Evolutionary conservation across 1,139 yeast genomes (phyloP).

Genomic region (Geotrichum klebahnii): DNA sequence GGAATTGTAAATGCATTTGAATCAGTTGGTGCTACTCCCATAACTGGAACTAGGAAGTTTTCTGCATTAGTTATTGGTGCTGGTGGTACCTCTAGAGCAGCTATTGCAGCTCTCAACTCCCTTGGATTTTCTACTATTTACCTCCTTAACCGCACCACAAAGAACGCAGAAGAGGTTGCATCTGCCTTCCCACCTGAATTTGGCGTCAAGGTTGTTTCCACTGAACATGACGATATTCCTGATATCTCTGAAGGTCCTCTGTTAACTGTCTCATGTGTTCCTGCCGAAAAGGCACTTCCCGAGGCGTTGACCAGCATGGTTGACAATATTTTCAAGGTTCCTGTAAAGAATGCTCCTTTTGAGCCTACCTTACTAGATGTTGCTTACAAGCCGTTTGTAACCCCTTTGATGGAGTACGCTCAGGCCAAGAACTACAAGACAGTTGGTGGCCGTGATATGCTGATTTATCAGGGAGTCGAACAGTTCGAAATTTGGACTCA

Average conservation of each 20-base stretch:
- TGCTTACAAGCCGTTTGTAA: conserved; percentile 81
- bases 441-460: conserved; percentile 85
- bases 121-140: conserved; percentile 77
- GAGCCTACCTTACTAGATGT: conserved; percentile 72
- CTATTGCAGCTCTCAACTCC: conserved; percentile 74
- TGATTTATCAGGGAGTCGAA: conserved; percentile 85
- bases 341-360: conserved; percentile 36
- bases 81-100: conserved; percentile 97
- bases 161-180: conserved; percentile 59
- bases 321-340: conserved; percentile 40
- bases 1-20: conserved; percentile 73
- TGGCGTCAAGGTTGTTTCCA: conserved; percentile 58
- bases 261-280: conserved; percentile 78
- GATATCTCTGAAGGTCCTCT: conserved; percentile 43
- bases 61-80: conserved; percentile 75
- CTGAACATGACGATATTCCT: conserved; percentile 39
- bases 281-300: conserved; percentile 78
- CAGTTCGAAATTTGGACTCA: conserved; percentile 84
- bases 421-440: conserved; percentile 61
- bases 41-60: conserved; percentile 28
- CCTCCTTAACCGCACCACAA: conserved; percentile 72
- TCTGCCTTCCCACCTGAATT: conserved; percentile 57
- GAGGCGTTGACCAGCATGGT: conserved; percentile 47
- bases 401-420: conserved; percentile 81
- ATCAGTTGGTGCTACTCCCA: conserved; percentile 55